Evolutionary conservation across 2,329 filamentous ascomycete species (phyloP).

Genomic region (Cytospora chrysosperma): DNA sequence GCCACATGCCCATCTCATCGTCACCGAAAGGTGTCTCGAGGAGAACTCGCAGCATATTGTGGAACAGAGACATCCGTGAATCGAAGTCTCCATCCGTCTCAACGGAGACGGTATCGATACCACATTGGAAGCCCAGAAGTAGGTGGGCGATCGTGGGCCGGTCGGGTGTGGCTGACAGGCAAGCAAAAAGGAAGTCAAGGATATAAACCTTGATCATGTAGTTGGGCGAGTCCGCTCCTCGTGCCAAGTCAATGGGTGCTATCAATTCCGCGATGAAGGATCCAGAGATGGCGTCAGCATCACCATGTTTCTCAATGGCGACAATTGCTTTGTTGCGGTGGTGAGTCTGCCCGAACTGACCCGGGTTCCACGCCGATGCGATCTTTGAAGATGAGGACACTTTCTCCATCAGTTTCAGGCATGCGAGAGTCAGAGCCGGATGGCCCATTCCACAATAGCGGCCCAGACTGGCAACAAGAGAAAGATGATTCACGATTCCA

Average conservation of each 20-base stretch:
- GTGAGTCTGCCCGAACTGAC: slow-evolving; percentile 56
- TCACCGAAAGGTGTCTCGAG: slow-evolving; percentile 66
- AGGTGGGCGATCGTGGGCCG: slow-evolving; percentile 87
- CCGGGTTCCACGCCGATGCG: slow-evolving; percentile 65
- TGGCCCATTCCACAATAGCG: slow-evolving; percentile 85
- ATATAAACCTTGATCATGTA: slow-evolving; percentile 83
- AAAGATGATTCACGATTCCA: slow-evolving; percentile 77
- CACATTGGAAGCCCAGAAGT: slow-evolving; percentile 82
- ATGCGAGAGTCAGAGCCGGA: slow-evolving; percentile 74
- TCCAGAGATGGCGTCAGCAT: slow-evolving; percentile 75
- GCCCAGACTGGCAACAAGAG: slow-evolving; percentile 77
- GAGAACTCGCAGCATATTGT: slow-evolving; percentile 72
- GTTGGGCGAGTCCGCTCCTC: slow-evolving; percentile 65
- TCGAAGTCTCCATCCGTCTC: slow-evolving; percentile 70
- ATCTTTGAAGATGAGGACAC: slow-evolving; percentile 82
- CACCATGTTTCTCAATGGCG: slow-evolving; percentile 78
- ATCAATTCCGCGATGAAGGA: slow-evolving; percentile 69
- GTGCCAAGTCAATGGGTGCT: slow-evolving; percentile 69
- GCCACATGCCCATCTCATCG: slow-evolving; percentile 56
- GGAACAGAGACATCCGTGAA: slow-evolving; percentile 73
- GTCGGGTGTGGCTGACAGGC: slow-evolving; percentile 70
- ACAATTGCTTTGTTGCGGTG: slow-evolving; percentile 83
- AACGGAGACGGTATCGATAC: slow-evolving; percentile 67
- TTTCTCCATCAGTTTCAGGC: slow-evolving; percentile 79
- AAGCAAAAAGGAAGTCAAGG: slow-evolving; percentile 81